phyloP scores from a whole-genome alignment of 192 early-diverging fungal genomes.

The Coemansia erecta region DNA sequence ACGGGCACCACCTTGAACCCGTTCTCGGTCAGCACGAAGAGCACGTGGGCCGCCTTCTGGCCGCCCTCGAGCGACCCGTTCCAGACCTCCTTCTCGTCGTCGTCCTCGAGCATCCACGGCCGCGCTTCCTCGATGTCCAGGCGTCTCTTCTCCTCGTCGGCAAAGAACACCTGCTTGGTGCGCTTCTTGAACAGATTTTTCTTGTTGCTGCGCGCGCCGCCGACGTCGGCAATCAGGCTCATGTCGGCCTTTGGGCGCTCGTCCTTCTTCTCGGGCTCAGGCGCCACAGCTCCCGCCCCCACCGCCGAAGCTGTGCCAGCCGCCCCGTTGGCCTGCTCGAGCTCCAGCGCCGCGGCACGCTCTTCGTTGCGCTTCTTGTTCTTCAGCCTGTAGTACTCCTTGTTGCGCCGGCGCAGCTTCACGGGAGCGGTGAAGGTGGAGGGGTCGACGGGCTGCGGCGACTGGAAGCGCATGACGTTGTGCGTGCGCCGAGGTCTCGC shows the following conservation, averaged over 20 bases:
- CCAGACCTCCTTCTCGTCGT: conserved; percentile 64
- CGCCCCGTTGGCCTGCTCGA: conserved; percentile 14
- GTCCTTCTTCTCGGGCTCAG: background rate
- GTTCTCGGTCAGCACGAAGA: conserved; percentile 74
- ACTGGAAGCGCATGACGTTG: conserved; percentile 69
- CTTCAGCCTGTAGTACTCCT: conserved; percentile 40
- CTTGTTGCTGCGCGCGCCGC: conserved; percentile 72
- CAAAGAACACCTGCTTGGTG: conserved; percentile 75
- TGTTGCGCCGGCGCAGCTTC: conserved; percentile 44
- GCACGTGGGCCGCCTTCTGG: conserved; percentile 65
- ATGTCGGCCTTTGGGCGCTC: conserved; percentile 55
- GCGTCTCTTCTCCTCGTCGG: conserved; percentile 69
- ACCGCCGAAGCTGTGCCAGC: too few relatives aligned
- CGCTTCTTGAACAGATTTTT: conserved; percentile 78
- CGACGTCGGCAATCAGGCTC: conserved; percentile 68
- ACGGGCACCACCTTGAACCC: conserved; percentile 75
- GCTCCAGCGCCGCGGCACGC: conserved; percentile 43
- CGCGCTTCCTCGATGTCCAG: conserved; percentile 70
- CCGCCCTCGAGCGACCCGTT: conserved; percentile 70
- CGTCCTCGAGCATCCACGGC: conserved; percentile 78
- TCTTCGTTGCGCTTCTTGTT: conserved; percentile 48
- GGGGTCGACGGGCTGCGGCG: conserved; percentile 54
- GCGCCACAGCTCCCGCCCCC: background rate
- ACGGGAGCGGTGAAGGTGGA: conserved; percentile 58
- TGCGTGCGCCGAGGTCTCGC: conserved; percentile 54